Conservation (phyloP, 1,284 basidiomycete species). For the Ganoderma leucocontextum region DNA sequence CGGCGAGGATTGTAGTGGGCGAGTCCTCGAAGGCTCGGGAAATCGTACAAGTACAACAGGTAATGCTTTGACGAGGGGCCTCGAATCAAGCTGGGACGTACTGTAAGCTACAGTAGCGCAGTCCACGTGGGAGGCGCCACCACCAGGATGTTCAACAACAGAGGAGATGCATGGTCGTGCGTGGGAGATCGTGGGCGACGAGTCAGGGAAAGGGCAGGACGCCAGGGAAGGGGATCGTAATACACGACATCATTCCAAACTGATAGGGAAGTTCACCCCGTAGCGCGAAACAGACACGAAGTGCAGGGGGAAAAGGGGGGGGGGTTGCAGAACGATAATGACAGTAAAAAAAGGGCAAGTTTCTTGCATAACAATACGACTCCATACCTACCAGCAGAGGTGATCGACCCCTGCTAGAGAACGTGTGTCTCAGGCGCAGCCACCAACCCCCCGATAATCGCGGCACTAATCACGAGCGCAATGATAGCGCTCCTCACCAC, state of each 20-base stretch:
- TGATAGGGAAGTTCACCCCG: neutral
- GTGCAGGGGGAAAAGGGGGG: neutral
- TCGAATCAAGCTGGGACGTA: neutral
- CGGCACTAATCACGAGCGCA: slow-evolving; percentile 41
- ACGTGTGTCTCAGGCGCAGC: slow-evolving; percentile 41
- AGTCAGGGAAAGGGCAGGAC: neutral
- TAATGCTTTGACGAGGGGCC: neutral
- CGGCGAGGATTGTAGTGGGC: neutral
- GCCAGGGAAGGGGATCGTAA: neutral
- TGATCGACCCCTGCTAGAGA: neutral
- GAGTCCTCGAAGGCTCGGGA: neutral
- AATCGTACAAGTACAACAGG: slow-evolving; percentile 1
- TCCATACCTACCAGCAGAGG: neutral
- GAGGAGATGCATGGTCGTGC: neutral
- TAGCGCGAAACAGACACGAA: neutral
- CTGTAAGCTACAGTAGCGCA: neutral
- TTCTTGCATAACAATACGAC: neutral
- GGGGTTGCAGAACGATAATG: neutral
- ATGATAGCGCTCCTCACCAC: slow-evolving; percentile 53
- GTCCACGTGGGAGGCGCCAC: neutral
- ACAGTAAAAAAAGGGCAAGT: neutral
- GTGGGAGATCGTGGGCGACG: neutral
- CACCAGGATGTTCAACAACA: neutral
- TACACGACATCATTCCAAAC: neutral
- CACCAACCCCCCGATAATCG: slow-evolving; percentile 41